These are phyloP conservation scores for Crepidotus variabilis DNA, from an alignment of 768 basidiomycete genomes.

Conservation along the genomic window DNA sequence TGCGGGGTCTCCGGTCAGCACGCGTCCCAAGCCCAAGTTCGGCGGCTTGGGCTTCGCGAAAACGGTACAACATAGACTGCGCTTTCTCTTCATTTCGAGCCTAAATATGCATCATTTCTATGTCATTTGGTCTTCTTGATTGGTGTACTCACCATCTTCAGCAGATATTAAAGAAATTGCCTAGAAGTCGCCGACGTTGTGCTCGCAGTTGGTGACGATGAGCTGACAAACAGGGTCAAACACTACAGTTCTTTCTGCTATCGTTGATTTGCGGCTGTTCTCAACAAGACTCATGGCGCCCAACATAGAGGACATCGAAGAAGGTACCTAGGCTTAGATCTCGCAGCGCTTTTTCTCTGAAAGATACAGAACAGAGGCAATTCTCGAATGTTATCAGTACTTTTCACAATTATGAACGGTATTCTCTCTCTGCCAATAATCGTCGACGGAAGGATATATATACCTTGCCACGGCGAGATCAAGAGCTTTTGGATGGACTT, in stretches of 20 bases:
- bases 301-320: constrained; percentile 7
- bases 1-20: constrained; percentile 80
- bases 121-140: too few relatives aligned
- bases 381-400: constrained; percentile 74
- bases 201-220: not conserved
- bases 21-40: constrained; percentile 91
- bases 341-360: not conserved
- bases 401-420: constrained; percentile 71
- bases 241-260: not conserved
- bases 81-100: constrained; percentile 99
- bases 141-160: too few relatives aligned
- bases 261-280: too few relatives aligned
- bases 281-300: not conserved
- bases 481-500: constrained; percentile 58
- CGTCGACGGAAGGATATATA: constrained; percentile 75
- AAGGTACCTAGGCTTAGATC: constrained; percentile 6
- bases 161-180: too few relatives aligned
- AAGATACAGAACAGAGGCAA: constrained; percentile 54
- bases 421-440: constrained; percentile 59
- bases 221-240: not conserved
- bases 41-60: constrained; percentile 93
- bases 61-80: constrained; percentile 91
- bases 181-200: not conserved
- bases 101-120: constrained; percentile 31
- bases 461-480: constrained; percentile 64